Evolutionary conservation across 148 eudicot genomes (phyloP).

Genomic region (Camellia lanceoleosa): DNA sequence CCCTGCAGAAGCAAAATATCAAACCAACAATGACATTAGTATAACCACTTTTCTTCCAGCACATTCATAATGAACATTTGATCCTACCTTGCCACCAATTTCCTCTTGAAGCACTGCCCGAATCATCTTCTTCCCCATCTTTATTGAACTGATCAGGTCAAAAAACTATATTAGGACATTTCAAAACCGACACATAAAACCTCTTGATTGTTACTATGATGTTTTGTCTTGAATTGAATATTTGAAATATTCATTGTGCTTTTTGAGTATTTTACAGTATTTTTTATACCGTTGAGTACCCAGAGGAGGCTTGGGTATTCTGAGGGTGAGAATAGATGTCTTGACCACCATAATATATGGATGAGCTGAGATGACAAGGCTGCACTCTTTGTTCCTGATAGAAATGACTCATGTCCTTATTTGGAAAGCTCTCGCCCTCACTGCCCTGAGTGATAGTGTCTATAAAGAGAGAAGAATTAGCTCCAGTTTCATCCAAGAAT

Average conservation of each 20-base stretch:
- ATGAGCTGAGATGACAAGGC: slow-evolving; percentile 80
- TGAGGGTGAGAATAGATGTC: slow-evolving; percentile 50
- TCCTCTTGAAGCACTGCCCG: slow-evolving; percentile 70
- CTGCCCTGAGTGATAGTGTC: slow-evolving; percentile 17
- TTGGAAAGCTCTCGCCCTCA: slow-evolving; percentile 24
- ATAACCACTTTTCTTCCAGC: not conserved
- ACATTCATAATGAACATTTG: not conserved
- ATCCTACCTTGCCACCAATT: slow-evolving; percentile 92
- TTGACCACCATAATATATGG: slow-evolving; percentile 90
- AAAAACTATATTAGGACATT: not conserved
- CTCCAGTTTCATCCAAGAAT: not conserved
- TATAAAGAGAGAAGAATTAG: slow-evolving; percentile 4
- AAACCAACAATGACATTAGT: not conserved
- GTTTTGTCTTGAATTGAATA: not conserved
- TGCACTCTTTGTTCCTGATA: slow-evolving; percentile 46
- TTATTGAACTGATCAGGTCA: slow-evolving; percentile 38
- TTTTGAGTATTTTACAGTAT: not conserved
- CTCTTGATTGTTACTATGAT: not conserved
- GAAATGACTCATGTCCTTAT: slow-evolving; percentile 32
- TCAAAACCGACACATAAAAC: no score
- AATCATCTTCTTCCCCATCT: slow-evolving; percentile 74
- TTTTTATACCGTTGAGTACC: slow-evolving; percentile 35
- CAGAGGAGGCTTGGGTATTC: slow-evolving; percentile 35
- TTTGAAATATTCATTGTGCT: not conserved
- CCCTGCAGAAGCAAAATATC: slow-evolving; percentile 40